Percentiles rank a stretch among this genome's conserved stretches.
Conservation (phyloP, 2,329 filamentous ascomycete species). For the Trichoderma polysporum region DNA sequence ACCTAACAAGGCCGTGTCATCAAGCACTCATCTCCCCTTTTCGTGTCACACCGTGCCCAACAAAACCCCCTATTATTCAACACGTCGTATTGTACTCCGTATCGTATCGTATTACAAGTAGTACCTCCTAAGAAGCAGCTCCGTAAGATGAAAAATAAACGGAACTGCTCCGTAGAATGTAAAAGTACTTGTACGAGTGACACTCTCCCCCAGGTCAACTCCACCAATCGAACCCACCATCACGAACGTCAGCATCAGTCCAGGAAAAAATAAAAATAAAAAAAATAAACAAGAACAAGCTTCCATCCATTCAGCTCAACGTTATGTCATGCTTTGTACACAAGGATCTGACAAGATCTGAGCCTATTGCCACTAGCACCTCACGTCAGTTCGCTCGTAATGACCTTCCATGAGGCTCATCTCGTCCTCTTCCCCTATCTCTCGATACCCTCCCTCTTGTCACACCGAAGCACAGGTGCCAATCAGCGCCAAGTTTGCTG, state of each 20-base stretch:
- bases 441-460: neutral
- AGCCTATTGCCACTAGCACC: neutral
- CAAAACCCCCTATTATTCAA: neutral
- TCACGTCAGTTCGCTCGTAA: neutral
- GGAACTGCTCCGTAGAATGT: neutral
- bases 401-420: neutral
- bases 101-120: neutral
- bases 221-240: constrained; percentile 5
- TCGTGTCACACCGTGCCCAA: neutral
- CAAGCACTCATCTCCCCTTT: neutral
- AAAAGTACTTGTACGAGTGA: neutral
- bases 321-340: neutral
- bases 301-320: neutral
- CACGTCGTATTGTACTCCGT: neutral
- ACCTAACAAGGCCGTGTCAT: neutral
- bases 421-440: neutral
- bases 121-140: neutral
- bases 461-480: neutral
- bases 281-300: neutral
- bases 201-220: neutral
- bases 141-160: neutral
- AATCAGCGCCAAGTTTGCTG: neutral
- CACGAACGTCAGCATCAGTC: constrained; percentile 8
- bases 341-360: constrained; percentile 1
- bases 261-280: neutral